Base-by-base conservation (phyloP, 73 alveolate genomes). In the Paramecium tetraurelia region DNA sequence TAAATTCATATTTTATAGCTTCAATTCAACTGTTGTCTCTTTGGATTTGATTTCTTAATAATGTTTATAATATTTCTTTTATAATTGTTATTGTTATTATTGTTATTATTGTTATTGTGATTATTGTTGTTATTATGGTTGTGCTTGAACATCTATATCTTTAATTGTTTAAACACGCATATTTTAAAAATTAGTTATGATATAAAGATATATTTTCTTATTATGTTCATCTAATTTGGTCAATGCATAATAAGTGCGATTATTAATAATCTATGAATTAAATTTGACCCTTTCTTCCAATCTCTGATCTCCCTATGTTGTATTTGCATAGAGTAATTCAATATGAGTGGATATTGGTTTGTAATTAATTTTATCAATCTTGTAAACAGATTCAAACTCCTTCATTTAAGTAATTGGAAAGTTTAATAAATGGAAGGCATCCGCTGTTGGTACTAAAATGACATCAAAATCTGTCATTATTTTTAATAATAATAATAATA, bases 191-290 rank as follows among this genome's bases (percentile, higher is more conserved):
- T 77, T 77, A 1, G 44, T 43, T 20, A 77, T 77, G 3, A 57
- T 29, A 21, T 77, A 77, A 21, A 77, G 41, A 22, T 77, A 77
- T 7, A 77, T 77, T 38, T 59, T 38, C 31, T 46, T 77, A 22
- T 20, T 22, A 4, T 12, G 48, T 41, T 77, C 89, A 77, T 77
- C 89, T 9, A 77, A 33, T 46, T 77, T 77, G 3, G 89, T 59
- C 53, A 77, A 43, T 18, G 89, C 43, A 41, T 77, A 77, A 77
- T 41, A 77, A 8, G 89, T 77, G 11, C 71, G 44, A 46, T 77
- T 77, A 43, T 77, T 40, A 21, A 33, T 77, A 77, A 77, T 33
- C 7, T 36, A 22, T 16, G 89, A 77, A 29, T 77, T 40, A 38
- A 77, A 41, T 38, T 20, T 41, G 7, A 77, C 50, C 41, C 6